These are phyloP conservation scores for Discostella pseudostelligera DNA, from an alignment of 108 stramenopile species.

Conservation along the genomic window DNA sequence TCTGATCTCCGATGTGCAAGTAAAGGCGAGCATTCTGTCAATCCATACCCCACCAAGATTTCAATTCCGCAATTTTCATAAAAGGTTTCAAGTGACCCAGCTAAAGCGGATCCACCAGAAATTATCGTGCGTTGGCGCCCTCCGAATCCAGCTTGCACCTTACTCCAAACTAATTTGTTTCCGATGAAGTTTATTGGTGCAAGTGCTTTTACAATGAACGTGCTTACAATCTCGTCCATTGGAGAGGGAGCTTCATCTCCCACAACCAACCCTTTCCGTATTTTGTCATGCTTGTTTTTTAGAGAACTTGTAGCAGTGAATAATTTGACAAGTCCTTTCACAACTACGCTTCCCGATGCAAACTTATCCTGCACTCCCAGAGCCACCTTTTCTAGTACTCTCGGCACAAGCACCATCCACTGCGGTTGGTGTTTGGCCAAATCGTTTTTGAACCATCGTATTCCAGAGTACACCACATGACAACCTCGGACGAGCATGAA, in stretches of 20 bases:
- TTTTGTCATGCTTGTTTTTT: conserved; percentile 61
- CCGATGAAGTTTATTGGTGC: conserved; percentile 80
- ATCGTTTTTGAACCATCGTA: conserved; percentile 90
- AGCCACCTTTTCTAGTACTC: conserved; percentile 90
- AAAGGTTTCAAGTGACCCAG: conserved; percentile 86
- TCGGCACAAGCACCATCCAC: conserved; percentile 91
- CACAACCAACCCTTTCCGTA: conserved; percentile 72
- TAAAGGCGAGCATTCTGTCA: conserved; percentile 83
- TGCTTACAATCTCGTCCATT: conserved; percentile 52
- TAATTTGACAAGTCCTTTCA: conserved; percentile 69
- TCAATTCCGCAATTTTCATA: conserved; percentile 84
- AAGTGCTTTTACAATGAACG: conserved; percentile 49
- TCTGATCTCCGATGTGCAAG: conserved; percentile 45
- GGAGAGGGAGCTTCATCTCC: conserved; percentile 56
- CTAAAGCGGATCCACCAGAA: conserved; percentile 86
- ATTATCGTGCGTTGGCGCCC: conserved; percentile 83
- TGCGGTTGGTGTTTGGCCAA: conserved; percentile 91
- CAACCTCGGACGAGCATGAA: conserved; percentile 82
- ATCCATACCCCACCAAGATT: conserved; percentile 88
- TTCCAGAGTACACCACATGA: conserved; percentile 85
- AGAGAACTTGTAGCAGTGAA: conserved; percentile 63
- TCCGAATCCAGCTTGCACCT: conserved; percentile 91
- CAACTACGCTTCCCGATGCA: conserved; percentile 64
- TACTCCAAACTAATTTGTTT: conserved; percentile 90
- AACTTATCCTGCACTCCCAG: conserved; percentile 90